Base-by-base conservation (phyloP, 805 yeast species). In the Starmerella apis region DNA sequence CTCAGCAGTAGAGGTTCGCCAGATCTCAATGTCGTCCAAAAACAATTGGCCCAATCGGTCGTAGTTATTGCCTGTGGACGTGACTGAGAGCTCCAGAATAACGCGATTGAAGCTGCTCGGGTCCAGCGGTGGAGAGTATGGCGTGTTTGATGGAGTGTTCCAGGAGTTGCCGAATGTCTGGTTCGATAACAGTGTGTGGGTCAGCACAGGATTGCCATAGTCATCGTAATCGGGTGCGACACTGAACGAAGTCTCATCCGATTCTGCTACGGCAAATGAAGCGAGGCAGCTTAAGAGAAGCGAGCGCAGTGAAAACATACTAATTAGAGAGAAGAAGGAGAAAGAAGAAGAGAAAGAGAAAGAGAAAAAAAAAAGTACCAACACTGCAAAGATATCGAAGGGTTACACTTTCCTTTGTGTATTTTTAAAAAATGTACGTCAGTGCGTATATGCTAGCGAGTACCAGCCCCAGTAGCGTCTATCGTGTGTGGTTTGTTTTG, bases 1-100 rank as follows among this genome's bases (percentile, higher is more conserved):
- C 65, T 86, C 95, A 14, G 83, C 79, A 2, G 95, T 86, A 2
- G 90, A 81, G 0, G 86, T 79, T 65, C 95, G 75, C 94, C 95
- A 86, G 35, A 86, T 68, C 55, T 83, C 83, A 14, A 73, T 69
- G 28, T 80, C 84, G 16, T 63, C 68, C 9, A 68, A 23, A 44
- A 62, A 67, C 14, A 68, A 38, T 44, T 63, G 62, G 13, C 63
- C 68, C 43, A 68, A 57, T 7, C 72, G 62, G 53, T 68, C 72
- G 47, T 59, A 68, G 53, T 68, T 71, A 23, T 55, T 46, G 18
- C 71, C 71, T 14, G 60, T 57, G n/a, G 65, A 59, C 16, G 62
- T 57, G 5, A 65, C 67, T 7, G 59, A 51, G 24, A 70, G 57
- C 36, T 63, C 62, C 22, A 69, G 56, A 2, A 59, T 59, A 5